Conservation (phyloP, 179 eudicot species). For the Amaranthus tricolor region DNA sequence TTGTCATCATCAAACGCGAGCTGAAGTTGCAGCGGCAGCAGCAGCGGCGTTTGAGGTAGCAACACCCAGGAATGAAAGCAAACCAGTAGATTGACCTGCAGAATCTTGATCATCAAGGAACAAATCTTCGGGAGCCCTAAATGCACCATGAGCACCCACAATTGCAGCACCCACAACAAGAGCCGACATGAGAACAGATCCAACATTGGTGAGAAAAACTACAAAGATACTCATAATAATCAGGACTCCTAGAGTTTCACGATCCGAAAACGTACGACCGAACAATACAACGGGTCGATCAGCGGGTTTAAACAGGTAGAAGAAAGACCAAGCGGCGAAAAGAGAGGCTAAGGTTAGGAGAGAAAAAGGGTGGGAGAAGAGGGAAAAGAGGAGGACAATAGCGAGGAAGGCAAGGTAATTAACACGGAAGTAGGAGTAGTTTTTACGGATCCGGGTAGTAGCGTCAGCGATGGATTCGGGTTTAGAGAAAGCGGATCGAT, state of each 20-base stretch:
- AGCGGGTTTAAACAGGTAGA: conserved; percentile 70
- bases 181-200: conserved; percentile 57
- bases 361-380: conserved; percentile 59
- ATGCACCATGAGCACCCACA: conserved; percentile 55
- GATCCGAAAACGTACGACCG: conserved; percentile 57
- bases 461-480: conserved; percentile 74
- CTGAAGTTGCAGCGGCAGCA: conserved; percentile 32
- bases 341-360: conserved; percentile 54
- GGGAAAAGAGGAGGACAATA: conserved; percentile 48
- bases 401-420: conserved; percentile 53
- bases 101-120: conserved; percentile 61
- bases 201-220: conserved; percentile 61
- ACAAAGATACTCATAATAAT: conserved; percentile 35
- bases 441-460: conserved; percentile 57
- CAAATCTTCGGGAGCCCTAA: conserved; percentile 63
- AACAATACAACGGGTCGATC: conserved; percentile 53
- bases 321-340: conserved; percentile 64
- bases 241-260: conserved; percentile 47
- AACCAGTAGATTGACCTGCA: conserved; percentile 33
- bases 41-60: conserved; percentile 30
- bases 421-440: conserved; percentile 62
- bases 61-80: conserved; percentile 47
- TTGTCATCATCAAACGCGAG: conserved; percentile 37
- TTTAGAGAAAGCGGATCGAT: conserved; percentile 64
- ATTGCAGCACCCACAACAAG: conserved; percentile 48